Percentiles rank a stretch among this genome's conserved stretches.
Evolutionary conservation across 495 filamentous ascomycete genomes (phyloP).

Genomic region (Thozetella sp.): DNA sequence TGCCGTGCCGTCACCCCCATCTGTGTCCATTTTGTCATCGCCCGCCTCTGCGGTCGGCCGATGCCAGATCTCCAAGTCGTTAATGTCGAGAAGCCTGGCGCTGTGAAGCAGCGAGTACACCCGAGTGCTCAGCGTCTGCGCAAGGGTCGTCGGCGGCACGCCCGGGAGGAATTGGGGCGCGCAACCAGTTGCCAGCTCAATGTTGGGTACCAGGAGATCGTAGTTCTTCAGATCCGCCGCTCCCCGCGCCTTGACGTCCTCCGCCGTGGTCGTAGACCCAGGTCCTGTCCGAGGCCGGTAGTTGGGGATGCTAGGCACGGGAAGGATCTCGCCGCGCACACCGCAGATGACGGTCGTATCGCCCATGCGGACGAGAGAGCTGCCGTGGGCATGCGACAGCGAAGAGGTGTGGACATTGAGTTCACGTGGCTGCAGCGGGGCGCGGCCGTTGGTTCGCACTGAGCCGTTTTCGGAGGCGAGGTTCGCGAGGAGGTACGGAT

Average conservation of each 20-base stretch:
- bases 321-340: constrained; percentile 82
- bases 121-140: constrained; percentile 80
- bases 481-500: constrained; percentile 86
- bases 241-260: constrained; percentile 6
- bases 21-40: constrained; percentile 34
- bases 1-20: constrained; percentile 40
- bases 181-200: constrained; percentile 88
- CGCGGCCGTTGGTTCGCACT: constrained; percentile 77
- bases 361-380: constrained; percentile 81
- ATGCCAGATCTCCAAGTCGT: constrained; percentile 72
- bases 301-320: constrained; percentile 66
- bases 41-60: constrained; percentile 44
- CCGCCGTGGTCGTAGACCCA: constrained; percentile 13
- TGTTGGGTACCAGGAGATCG: constrained; percentile 86
- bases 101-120: constrained; percentile 74
- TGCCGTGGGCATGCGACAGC: constrained; percentile 85
- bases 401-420: constrained; percentile 75
- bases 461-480: constrained; percentile 65
- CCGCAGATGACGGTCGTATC: constrained; percentile 93
- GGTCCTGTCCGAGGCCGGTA: constrained; percentile 42
- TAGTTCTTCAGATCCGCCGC: constrained; percentile 50
- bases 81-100: constrained; percentile 58
- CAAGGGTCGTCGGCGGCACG: constrained; percentile 74
- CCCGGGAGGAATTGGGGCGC: constrained; percentile 84
- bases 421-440: constrained; percentile 65